Base-by-base conservation (phyloP, 23 red algal species). In the Pyropia yezoensis region DNA sequence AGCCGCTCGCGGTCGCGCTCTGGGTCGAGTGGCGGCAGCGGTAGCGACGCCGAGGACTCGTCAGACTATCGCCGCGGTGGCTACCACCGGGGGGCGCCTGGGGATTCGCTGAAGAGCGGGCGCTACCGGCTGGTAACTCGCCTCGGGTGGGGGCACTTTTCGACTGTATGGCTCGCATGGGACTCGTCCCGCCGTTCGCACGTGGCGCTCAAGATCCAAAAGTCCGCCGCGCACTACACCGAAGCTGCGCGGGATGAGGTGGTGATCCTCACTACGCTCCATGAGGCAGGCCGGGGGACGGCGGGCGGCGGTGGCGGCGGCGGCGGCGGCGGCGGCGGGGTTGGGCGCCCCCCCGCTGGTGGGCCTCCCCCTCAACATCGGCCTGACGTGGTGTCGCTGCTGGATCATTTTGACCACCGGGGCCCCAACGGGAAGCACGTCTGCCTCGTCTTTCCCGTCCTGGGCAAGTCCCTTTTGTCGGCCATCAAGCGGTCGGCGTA, bases 191-290 rank as follows among this genome's bases (percentile, higher is more conserved):
- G 70, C 2, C 58, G 73, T 7, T 62, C 52, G 16, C 76, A 73
- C 3, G 86, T 90, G 18, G 94, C 94, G 22, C 66, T 91, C 14
- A 98, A 98, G 63, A 83, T 98, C 62, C 94, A 98, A 70, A 90
- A 88, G 33, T 75, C 74, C 13, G 94, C 81, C 27, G 30, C 47
- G 27, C 85, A 91, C 61, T 98, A 98, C 67, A 83, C 82, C 32
- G 85, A 90, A 23, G 94, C 94, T 18, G 94, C 94, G 2, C 63
- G 55, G 60, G 94, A 98, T 68, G 94, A 98, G 63, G 83, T 91
- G 49, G 76, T 71, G 27, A 52, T 98, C 6, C 75, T 98, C 12
- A 27, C 69, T 23, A 60, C 51, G 4, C 74, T 95, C 12, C 39
- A 47, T 8, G 39, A 47, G 39, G 39, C 39, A 8, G 39, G 39